Evolutionary conservation across 306 rosid genomes (phyloP), one percentile per base, ranked within the genome.

Genomic region (Rosa persica): DNA sequence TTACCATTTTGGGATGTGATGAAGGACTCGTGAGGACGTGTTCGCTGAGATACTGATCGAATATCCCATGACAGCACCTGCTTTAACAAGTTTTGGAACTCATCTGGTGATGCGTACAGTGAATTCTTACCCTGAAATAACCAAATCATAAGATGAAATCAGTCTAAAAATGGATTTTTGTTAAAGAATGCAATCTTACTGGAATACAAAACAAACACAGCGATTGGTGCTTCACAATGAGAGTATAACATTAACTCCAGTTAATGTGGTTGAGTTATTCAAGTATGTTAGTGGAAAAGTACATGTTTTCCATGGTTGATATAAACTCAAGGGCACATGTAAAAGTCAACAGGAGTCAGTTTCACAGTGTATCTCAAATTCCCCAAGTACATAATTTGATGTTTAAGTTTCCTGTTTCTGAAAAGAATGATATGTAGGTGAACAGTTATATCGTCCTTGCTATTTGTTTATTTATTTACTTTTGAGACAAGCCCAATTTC

Each of bases 1-100:
- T 83, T 71, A 22, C 74, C 85, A 19, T 75, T 82, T 69, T 82
- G 88, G 19, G 82, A 84, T 55, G 68, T 70, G 38, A 68, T 13
- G 75, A 62, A 67, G 72, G 81, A 81, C 58, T 79, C 82, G 25
- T 81, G 96, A 83, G 93, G 96, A 38, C 85, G 87, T 58, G 76
- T 95, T 46, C 94, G 85, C 81, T 95, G 99, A 79, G 93, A 83
- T 81, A 87, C 27, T 39, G 98, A 91, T 47, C 97, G 91, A 55
- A 95, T 91, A 87, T 95, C 99, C 98, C 98, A 93, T 12, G 99
- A 89, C 80, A 95, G 98, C 78, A 95, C 98, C 84, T 95, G 94
- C 83, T 70, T 84, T 81, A 95, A 81, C 80, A 93, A 81, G 83
- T 79, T 80, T 84, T 84, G 93, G 82, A 95, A 88, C 86, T 93